Evolutionary conservation across 768 basidiomycete genomes (phyloP).

Genomic region (Calocybe cyanea): DNA sequence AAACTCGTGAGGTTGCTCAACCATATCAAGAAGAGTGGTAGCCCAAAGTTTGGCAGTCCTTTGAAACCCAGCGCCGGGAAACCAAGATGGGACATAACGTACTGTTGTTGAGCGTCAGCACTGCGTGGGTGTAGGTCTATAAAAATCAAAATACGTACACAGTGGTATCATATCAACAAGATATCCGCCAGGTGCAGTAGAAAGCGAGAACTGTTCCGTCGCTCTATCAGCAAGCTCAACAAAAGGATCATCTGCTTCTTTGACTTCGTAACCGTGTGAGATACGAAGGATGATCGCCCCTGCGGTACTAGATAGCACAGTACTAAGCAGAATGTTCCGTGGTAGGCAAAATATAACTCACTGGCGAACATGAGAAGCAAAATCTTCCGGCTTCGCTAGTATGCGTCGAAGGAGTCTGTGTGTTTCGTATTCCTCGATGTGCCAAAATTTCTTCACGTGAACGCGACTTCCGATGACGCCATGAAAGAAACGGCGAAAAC

Average conservation of each 20-base stretch:
- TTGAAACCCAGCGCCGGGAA: slow-evolving; percentile 55
- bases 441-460: slow-evolving; percentile 26
- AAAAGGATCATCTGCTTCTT: slow-evolving; percentile 48
- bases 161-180: slow-evolving; percentile 39
- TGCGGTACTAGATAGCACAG: slow-evolving; percentile 34
- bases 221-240: slow-evolving; percentile 48
- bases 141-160: neutral
- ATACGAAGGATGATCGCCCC: slow-evolving; percentile 52
- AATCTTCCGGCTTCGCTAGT: slow-evolving; percentile 25
- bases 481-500: slow-evolving; percentile 41
- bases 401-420: slow-evolving; percentile 34
- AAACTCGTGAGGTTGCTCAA: slow-evolving; percentile 40
- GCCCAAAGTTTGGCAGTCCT: slow-evolving; percentile 37
- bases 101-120: neutral
- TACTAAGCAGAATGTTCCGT: neutral
- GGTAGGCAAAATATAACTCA: slow-evolving; percentile 17
- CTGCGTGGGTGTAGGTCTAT: too few relatives aligned
- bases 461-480: slow-evolving; percentile 34
- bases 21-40: slow-evolving; percentile 33
- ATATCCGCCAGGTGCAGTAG: slow-evolving; percentile 46
- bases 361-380: slow-evolving; percentile 39
- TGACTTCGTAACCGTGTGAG: slow-evolving; percentile 54
- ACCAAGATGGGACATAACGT: slow-evolving; percentile 46
- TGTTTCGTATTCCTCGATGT: slow-evolving; percentile 31
- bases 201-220: slow-evolving; percentile 47